phyloP scores from a whole-genome alignment of 495 filamentous ascomycete genomes.

The Symbiotaphrina buchneri region DNA sequence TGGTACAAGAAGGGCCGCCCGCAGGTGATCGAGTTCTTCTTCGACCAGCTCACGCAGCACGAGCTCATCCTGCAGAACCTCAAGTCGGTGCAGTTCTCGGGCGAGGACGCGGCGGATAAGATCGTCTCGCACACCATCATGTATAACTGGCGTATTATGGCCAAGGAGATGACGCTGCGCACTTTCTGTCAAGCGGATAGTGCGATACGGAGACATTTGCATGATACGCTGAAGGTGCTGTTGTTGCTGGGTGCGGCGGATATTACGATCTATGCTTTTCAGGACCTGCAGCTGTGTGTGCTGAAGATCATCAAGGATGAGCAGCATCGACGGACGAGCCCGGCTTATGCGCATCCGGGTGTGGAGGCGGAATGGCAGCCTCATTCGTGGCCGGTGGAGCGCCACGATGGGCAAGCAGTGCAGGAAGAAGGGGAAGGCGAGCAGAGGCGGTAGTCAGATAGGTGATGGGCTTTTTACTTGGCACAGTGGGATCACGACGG shows the following conservation, averaged over 20 bases:
- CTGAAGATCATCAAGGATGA: not conserved
- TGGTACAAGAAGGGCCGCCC: constrained; percentile 29
- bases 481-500: too few relatives aligned
- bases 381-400: too few relatives aligned
- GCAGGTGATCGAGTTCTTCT: constrained; percentile 29
- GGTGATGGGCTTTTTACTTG: too few relatives aligned
- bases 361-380: too few relatives aligned
- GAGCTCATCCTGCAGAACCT: constrained; percentile 26
- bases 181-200: constrained; percentile 32
- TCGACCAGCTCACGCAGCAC: constrained; percentile 30
- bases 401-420: too few relatives aligned
- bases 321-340: too few relatives aligned
- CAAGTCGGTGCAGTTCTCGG: constrained; percentile 23
- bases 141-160: constrained; percentile 25
- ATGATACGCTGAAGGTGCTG: constrained; percentile 26
- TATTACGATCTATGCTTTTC: constrained; percentile 16
- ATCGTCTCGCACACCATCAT: constrained; percentile 20
- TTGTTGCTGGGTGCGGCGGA: constrained; percentile 25
- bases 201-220: constrained; percentile 27
- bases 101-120: constrained; percentile 14
- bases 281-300: constrained; percentile 12
- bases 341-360: too few relatives aligned
- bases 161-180: constrained; percentile 26
- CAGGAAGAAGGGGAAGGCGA: too few relatives aligned
- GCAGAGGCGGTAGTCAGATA: too few relatives aligned